phyloP scores from a whole-genome alignment of 345 rosid genomes.

The Gossypioides kirkii region DNA sequence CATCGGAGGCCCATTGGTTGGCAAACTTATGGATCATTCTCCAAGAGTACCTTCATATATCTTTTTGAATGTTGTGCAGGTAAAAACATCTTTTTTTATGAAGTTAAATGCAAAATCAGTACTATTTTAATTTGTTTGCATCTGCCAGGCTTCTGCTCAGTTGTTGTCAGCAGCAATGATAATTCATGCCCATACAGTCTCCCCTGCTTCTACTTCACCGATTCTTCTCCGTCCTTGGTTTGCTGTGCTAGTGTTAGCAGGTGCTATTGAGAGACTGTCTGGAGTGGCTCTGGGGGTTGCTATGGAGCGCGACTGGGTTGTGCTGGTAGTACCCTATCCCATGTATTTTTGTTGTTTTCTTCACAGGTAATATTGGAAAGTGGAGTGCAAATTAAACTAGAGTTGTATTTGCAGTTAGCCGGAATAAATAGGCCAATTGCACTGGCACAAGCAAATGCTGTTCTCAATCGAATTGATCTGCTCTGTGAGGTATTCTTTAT shows the following conservation, averaged over 20 bases:
- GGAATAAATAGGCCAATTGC: slow-evolving; percentile 86
- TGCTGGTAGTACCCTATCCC: slow-evolving; percentile 52
- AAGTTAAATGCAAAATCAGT: not conserved
- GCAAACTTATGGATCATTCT: slow-evolving; percentile 83
- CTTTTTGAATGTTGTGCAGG: slow-evolving; percentile 69
- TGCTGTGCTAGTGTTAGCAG: slow-evolving; percentile 59
- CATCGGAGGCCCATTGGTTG: slow-evolving; percentile 82
- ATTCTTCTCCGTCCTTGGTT: slow-evolving; percentile 83
- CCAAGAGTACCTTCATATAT: slow-evolving; percentile 82
- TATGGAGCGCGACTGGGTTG: slow-evolving; percentile 95
- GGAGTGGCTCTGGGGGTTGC: slow-evolving; percentile 89
- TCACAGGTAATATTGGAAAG: slow-evolving; percentile 2
- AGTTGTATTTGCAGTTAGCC: slow-evolving; percentile 54
- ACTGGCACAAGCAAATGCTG: slow-evolving; percentile 92
- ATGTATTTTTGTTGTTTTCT: slow-evolving; percentile 9
- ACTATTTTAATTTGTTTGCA: slow-evolving; percentile 16
- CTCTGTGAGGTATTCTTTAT: slow-evolving; percentile 68
- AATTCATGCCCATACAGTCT: slow-evolving; percentile 60
- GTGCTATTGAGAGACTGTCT: slow-evolving; percentile 75
- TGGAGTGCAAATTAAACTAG: slow-evolving; percentile 11
- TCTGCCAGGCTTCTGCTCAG: slow-evolving; percentile 75
- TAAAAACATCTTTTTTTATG: slow-evolving; percentile 12
- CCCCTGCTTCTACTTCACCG: slow-evolving; percentile 47
- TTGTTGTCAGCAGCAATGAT: slow-evolving; percentile 81
- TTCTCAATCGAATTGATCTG: slow-evolving; percentile 80